Base-by-base conservation (phyloP, 495 filamentous ascomycete genomes). In the Hyaloscypha hepaticicola region DNA sequence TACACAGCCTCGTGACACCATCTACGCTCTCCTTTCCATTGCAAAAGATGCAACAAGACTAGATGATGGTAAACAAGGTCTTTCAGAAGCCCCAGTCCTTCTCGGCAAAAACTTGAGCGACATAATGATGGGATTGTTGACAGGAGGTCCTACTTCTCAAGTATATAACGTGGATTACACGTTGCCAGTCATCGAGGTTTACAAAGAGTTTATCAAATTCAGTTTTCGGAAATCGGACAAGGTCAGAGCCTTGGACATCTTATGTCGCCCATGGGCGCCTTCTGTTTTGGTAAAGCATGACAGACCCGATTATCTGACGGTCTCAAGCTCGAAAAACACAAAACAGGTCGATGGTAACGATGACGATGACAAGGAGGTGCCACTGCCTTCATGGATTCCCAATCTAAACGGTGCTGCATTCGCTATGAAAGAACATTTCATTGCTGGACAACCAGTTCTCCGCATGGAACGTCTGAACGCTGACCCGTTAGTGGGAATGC, bases 401-500 rank as follows among this genome's bases (percentile, higher is more conserved):
- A n/a, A 19, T n/a, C 28, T 57, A 7, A 31, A 26, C 26, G 26
- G 53, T 0, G 53, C 53, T 12, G 53, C 53, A 16, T 57, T 57
- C 21, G 53, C 31, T n/a, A 33, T 57, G 53, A 26, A 57, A 31
- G 26, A 57, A n/a, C 53, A 57, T 19, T 26, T 26, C 26, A 34
- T n/a, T n/a, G 53, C 26, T 0, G 53, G 53, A 14, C 53, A n/a
- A n/a, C n/a, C n/a, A n/a, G n/a, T n/a, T n/a, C n/a, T 57, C 25
- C 53, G 53, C 7, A 57, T 57, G 53, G 53, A 57, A 33, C 53
- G 53, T 12, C 53, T 2, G 21, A 57, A 57, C 19, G 53, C 53
- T 3, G 58, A 60, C 8, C 1, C 34, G 1, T 29, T 60, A 9
- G 58, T 60, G 12, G 58, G 57, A 66, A 26, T 60, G 87, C 86